Conservation (phyloP, 1,284 basidiomycete genomes). For the Hemileia vastatrix region DNA sequence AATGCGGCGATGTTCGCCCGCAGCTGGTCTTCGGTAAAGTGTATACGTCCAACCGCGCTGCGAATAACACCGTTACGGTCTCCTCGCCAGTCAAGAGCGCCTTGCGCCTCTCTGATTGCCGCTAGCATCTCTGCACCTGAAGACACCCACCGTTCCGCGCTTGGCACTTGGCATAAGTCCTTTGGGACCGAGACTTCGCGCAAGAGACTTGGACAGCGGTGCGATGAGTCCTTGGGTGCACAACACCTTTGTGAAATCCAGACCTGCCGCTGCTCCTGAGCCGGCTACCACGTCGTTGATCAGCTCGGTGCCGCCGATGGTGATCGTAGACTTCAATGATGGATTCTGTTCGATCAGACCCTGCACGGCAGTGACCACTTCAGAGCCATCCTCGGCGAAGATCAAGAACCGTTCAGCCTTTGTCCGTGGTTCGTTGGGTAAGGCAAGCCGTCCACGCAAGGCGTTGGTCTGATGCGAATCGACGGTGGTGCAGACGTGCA, state of each 20-base stretch:
- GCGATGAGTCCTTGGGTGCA: conserved; percentile 70
- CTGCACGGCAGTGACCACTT: neutral
- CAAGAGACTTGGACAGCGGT: conserved; percentile 67
- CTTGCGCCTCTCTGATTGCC: conserved; percentile 68
- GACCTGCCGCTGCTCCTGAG: neutral
- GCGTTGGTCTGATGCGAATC: conserved; percentile 59
- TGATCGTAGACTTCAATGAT: conserved; percentile 62
- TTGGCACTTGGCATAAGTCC: conserved; percentile 91
- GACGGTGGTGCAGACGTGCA: conserved; percentile 67
- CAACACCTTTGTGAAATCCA: conserved; percentile 58
- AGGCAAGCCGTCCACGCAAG: conserved; percentile 63
- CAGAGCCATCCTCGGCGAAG: conserved; percentile 61
- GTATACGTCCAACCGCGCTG: conserved; percentile 62
- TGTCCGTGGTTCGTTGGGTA: conserved; percentile 64
- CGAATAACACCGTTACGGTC: conserved; percentile 78
- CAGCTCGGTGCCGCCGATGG: conserved; percentile 74
- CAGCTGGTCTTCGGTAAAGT: too few species aligned
- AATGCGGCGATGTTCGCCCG: too few species aligned
- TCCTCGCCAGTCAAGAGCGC: conserved; percentile 82
- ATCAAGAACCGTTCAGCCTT: conserved; percentile 67
- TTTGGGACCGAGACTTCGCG: conserved; percentile 79
- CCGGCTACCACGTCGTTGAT: conserved; percentile 66
- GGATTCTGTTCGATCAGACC: neutral
- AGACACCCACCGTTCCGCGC: conserved; percentile 83
- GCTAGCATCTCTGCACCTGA: conserved; percentile 71